Evolutionary conservation across 192 early-diverging fungal species (phyloP).

Genomic region (Umbelopsis sp.): DNA sequence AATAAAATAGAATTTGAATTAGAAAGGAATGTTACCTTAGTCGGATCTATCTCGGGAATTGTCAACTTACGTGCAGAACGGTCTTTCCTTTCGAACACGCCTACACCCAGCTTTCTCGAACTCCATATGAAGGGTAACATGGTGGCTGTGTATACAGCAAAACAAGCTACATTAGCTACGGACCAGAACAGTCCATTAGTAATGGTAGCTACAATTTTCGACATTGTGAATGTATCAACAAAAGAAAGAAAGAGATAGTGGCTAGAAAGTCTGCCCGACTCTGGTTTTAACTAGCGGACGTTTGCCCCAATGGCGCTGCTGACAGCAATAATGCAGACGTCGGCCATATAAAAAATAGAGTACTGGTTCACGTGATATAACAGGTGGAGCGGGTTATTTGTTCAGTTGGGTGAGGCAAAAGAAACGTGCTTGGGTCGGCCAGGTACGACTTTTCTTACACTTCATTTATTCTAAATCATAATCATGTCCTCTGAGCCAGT

Average conservation of each 20-base stretch:
- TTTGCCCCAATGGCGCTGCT: not conserved
- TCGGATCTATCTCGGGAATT: not conserved
- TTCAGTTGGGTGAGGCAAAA: not conserved
- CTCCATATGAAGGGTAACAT: not conserved
- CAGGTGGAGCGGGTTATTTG: not conserved
- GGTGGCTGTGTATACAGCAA: not conserved
- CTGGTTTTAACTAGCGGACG: no score
- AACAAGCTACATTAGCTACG: not conserved
- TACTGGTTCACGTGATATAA: not conserved
- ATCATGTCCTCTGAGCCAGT: constrained; percentile 25
- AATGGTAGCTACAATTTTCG: not conserved
- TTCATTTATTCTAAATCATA: not conserved
- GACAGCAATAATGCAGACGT: not conserved
- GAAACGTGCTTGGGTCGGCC: not conserved
- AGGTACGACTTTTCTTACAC: not conserved
- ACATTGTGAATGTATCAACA: not conserved
- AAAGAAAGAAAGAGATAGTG: no score
- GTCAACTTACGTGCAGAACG: not conserved
- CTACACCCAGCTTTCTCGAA: not conserved
- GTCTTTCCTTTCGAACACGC: not conserved
- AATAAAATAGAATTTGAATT: not conserved
- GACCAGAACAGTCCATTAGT: not conserved
- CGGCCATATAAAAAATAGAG: not conserved
- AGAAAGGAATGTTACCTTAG: not conserved
- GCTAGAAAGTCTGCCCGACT: no score